These are phyloP conservation scores for Cubamyces lactineus DNA, from an alignment of 768 basidiomycete genomes.

Conservation along the genomic window DNA sequence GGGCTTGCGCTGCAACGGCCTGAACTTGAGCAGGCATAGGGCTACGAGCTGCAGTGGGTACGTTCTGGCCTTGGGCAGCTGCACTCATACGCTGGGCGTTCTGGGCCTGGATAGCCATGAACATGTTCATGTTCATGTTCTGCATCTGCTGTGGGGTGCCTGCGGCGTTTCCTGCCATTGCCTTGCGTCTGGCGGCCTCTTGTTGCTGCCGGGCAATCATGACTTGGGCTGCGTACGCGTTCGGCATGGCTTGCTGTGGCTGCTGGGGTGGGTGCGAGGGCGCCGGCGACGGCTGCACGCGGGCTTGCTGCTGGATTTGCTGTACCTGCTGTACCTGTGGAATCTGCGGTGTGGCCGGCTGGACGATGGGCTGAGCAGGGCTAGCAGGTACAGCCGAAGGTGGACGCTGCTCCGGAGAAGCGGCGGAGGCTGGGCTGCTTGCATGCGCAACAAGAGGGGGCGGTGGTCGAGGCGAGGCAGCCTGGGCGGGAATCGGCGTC, in stretches of 20 bases:
- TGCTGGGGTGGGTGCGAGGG: constrained; percentile 29
- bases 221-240: constrained; percentile 10
- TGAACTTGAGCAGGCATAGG: constrained; percentile 25
- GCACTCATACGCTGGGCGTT: no score
- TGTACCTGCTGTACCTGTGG: constrained; percentile 23
- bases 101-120: constrained; percentile 6
- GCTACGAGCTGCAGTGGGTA: constrained; percentile 25
- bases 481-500: constrained; percentile 24
- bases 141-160: constrained; percentile 8
- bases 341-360: constrained; percentile 29
- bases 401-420: constrained; percentile 17
- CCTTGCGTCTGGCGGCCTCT: constrained; percentile 10
- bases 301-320: constrained; percentile 16
- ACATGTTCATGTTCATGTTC: not conserved
- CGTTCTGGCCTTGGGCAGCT: not conserved
- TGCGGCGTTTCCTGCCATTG: constrained; percentile 7
- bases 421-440: constrained; percentile 21
- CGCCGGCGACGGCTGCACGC: constrained; percentile 27
- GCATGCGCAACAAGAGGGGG: constrained; percentile 16
- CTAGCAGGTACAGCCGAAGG: constrained; percentile 13
- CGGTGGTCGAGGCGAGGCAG: constrained; percentile 20
- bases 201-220: constrained; percentile 11
- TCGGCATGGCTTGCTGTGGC: constrained; percentile 20
- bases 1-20: constrained; percentile 16
- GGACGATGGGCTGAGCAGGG: constrained; percentile 12